Evolutionary conservation across 1,284 basidiomycete genomes (phyloP), one percentile per base, ranked within the genome.

Genomic region (Wolfiporia cocos): DNA sequence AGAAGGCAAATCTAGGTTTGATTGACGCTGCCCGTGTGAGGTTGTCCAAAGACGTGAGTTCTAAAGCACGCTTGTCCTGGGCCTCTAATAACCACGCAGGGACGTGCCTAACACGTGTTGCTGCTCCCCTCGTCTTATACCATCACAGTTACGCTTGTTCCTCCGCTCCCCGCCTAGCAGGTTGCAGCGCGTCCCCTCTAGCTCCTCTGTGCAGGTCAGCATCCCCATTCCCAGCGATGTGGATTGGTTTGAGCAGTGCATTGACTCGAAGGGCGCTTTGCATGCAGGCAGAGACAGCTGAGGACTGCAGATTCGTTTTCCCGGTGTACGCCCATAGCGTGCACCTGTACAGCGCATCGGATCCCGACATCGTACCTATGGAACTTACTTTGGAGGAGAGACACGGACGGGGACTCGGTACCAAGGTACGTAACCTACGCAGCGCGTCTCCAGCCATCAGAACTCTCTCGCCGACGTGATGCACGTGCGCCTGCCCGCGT

Each of bases 91-190:
- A 49, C 51, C 39, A 34, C 35, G 47, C 48, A 48, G 37, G 39
- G 47, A 48, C 54, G 62, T 65, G 57, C 59, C 62, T 62, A 58
- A 60, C 63, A 65, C 63, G 63, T 65, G 63, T 63, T 58, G 43
- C 15, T 37, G 14, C 34, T 38, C 21, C 46, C 52, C 51, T 47
- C 49, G 44, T 54, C 54, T 56, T 53, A 35, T 37, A 37, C 47
- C 49, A 44, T 49, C 44, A 39, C 50, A 63, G 63, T 56, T 62
- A 47, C 51, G 56, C 46, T 53, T 56, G 39, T 56, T 65, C 49
- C 50, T 64, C 47, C 55, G 62, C 37, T 58, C 62, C 12, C 52
- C n/a, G n/a, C n/a, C 50, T 45, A 59, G 53, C 57, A 56, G 55
- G 46, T 40, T 49, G 17, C 52, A 52, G 37, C 51, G 38, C 33